A percentile compares a stretch with the other conserved stretches of the same genome.
Evolutionary conservation across 1,284 basidiomycete species (phyloP).

Genomic region (Irpex lacteus): DNA sequence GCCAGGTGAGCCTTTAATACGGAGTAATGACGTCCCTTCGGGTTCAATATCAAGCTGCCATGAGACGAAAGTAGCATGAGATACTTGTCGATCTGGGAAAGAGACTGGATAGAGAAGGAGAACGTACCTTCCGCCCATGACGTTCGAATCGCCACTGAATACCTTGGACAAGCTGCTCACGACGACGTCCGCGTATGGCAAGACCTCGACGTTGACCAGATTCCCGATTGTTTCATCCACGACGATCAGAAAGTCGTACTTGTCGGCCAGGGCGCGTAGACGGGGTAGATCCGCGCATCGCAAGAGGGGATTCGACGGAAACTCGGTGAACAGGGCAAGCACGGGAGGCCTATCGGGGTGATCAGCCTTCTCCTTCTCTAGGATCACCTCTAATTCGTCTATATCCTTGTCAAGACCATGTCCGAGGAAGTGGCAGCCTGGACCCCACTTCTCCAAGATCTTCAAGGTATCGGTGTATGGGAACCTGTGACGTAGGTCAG

Average conservation of each 20-base stretch:
- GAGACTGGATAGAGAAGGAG: slow-evolving; percentile 4
- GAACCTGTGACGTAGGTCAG: slow-evolving; percentile 56
- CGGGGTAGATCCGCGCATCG: slow-evolving; percentile 80
- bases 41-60: slow-evolving; percentile 82
- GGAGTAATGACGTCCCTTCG: slow-evolving; percentile 65
- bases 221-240: slow-evolving; percentile 97
- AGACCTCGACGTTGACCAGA: slow-evolving; percentile 92
- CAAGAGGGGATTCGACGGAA: slow-evolving; percentile 93
- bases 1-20: slow-evolving; percentile 61
- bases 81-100: slow-evolving; percentile 5
- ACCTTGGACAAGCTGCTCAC: slow-evolving; percentile 94
- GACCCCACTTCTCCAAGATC: slow-evolving; percentile 95
- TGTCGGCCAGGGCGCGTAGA: slow-evolving; percentile 81
- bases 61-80: neutral
- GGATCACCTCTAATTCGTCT: slow-evolving; percentile 65
- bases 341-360: slow-evolving; percentile 48
- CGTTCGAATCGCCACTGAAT: slow-evolving; percentile 94
- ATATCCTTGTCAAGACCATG: slow-evolving; percentile 79
- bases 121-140: slow-evolving; percentile 93
- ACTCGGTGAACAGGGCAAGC: slow-evolving; percentile 80
- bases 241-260: slow-evolving; percentile 86
- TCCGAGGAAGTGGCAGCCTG: slow-evolving; percentile 90
- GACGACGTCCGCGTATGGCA: slow-evolving; percentile 90
- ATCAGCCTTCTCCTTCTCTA: slow-evolving; percentile 44
- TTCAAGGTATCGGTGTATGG: slow-evolving; percentile 98